These are phyloP conservation scores for Lepidium africanum DNA, from an alignment of 345 rosid genomes.

Conservation along the genomic window DNA sequence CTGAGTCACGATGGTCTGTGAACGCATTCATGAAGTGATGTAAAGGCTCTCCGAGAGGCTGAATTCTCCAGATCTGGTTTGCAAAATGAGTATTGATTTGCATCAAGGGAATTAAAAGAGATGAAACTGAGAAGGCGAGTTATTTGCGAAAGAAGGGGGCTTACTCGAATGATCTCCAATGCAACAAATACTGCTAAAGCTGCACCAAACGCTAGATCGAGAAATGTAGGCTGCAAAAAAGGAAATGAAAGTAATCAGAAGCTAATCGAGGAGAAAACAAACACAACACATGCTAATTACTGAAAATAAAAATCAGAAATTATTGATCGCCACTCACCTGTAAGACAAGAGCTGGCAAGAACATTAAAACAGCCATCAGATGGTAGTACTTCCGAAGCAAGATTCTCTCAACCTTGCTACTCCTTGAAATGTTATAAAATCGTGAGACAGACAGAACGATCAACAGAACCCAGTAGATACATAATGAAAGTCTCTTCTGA, in stretches of 20 bases:
- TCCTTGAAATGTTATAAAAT: slow-evolving; percentile 76
- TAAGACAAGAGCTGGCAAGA: slow-evolving; percentile 86
- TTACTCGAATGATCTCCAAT: slow-evolving; percentile 85
- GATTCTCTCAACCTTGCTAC: slow-evolving; percentile 87
- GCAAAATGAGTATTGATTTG: not conserved
- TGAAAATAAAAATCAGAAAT: not conserved
- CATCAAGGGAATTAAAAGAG: not conserved
- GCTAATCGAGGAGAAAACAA: not conserved
- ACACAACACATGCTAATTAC: not conserved
- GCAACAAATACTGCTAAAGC: slow-evolving; percentile 77
- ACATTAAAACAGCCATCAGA: slow-evolving; percentile 93
- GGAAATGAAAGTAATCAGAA: not conserved
- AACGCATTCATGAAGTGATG: slow-evolving; percentile 93
- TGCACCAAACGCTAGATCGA: slow-evolving; percentile 92
- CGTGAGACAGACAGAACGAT: slow-evolving; percentile 60
- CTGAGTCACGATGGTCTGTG: slow-evolving; percentile 96
- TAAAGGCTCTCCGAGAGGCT: slow-evolving; percentile 68
- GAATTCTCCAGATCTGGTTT: slow-evolving; percentile 79
- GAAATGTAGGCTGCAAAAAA: slow-evolving; percentile 77
- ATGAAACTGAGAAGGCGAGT: not conserved
- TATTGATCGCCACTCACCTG: slow-evolving; percentile 50
- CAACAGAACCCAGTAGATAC: slow-evolving; percentile 68
- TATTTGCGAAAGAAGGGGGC: slow-evolving; percentile 10
- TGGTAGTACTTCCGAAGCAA: slow-evolving; percentile 96
- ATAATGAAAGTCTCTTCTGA: slow-evolving; percentile 63